These are phyloP conservation scores for Annulohypoxylon stygium DNA, from an alignment of 495 filamentous ascomycete genomes.

Conservation along the genomic window DNA sequence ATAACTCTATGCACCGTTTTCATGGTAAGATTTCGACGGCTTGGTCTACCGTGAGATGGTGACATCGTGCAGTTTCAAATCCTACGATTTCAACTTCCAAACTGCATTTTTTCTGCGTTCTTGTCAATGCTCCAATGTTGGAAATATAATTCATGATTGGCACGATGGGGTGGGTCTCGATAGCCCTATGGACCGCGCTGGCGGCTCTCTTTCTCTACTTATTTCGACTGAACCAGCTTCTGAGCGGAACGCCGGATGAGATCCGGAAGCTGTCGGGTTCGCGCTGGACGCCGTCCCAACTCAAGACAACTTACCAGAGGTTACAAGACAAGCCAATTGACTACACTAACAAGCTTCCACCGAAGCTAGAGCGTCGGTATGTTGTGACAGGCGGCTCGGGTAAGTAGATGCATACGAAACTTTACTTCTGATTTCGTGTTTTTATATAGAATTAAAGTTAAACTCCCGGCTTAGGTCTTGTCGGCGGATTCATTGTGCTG, in stretches of 20 bases:
- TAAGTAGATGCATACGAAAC: conserved; percentile 50
- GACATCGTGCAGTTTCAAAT: conserved; percentile 2
- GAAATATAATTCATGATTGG: conserved; percentile 9
- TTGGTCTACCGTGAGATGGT: background rate
- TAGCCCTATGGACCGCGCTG: conserved; percentile 23
- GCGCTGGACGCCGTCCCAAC: conserved; percentile 64
- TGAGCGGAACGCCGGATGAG: conserved; percentile 62
- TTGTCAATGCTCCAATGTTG: background rate
- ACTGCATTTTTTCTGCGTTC: background rate
- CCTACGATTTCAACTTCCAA: background rate
- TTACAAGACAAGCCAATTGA: conserved; percentile 59
- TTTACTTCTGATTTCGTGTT: background rate
- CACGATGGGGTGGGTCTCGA: conserved; percentile 10
- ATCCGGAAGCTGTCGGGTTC: conserved; percentile 56
- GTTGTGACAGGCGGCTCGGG: conserved; percentile 70
- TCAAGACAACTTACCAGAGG: conserved; percentile 61
- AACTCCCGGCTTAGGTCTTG: conserved; percentile 52
- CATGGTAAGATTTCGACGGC: no score
- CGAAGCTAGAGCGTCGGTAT: conserved; percentile 67
- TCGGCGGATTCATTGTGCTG: conserved; percentile 60
- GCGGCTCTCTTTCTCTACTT: conserved; percentile 58
- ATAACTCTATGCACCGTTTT: no score
- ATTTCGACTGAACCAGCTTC: conserved; percentile 62
- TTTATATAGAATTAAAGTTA: conserved; percentile 23
- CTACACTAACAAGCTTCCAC: conserved; percentile 63